Base-by-base conservation (phyloP, 129 eudicot species). In the Flaveria robusta region DNA sequence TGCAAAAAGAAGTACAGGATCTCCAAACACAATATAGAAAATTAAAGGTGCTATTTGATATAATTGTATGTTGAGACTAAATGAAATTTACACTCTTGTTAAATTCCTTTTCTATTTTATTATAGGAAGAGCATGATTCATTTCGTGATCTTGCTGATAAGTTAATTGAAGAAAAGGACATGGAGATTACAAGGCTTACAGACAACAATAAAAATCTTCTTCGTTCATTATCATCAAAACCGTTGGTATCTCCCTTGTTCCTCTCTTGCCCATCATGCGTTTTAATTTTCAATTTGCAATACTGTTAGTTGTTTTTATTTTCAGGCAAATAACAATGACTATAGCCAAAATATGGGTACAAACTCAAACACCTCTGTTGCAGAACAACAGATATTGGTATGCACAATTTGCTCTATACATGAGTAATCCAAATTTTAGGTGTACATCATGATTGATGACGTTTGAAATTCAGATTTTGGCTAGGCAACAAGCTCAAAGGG, bases 401-500 rank as follows among this genome's bases (percentile, higher is more conserved):
- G 75, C 74, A 51, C 63, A 67, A 24, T 66, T 73, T 70, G 64
- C 67, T 34, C 5, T 65, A 16, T 34, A 23, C 15, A 41, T 39
- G 58, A 54, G n/a, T 54, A 37, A 8, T 27, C 24, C 5, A 29
- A 51, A 19, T 46, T 65, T 20, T 45, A 52, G 31, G 20, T 10
- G 12, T 31, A 16, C 24, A 16, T 34, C 70, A 66, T 39, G 50
- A 66, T 37, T 16, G 37, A 2, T 66, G 49, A 37, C 19, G 9
- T 58, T 75, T 70, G 26, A 47, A 66, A 67, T 49, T 51, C 89
- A 95, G 99, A 81, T 95, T 81, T 90, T 95, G 87, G 99, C 99
- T 11, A 85, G 99, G 83, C 99, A 95, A 81, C 99, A 95, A 86
- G 99, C 99, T 80, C 99, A 95, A 82, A 88, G 99, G 83, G 99